Base-by-base conservation (phyloP, 2,329 filamentous ascomycete genomes). In the Colletotrichum chrysophilum region DNA sequence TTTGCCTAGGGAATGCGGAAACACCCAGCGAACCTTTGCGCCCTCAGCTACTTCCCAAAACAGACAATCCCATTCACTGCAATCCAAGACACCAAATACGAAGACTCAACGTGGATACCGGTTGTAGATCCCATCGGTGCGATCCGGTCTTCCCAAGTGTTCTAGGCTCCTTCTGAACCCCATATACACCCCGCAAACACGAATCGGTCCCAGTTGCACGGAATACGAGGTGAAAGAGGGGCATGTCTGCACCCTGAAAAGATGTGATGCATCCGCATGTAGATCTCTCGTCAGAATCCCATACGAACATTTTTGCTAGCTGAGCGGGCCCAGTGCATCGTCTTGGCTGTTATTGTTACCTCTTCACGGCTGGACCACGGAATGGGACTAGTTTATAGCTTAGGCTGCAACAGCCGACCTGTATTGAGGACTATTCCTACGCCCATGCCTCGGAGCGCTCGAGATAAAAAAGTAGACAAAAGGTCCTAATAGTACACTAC, bases 401-500 rank as follows among this genome's bases (percentile, higher is more conserved):
- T 34, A 65, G 30, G 74, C 61, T 66, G n/a, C 62, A 38, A 66
- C 26, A 61, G 74, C 74, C 70, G 66, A 70, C 71, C 60, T 76
- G 74, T 56, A 76, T 76, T 76, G 66, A 71, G 60, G 66, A 76
- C 66, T 76, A 66, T 55, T 75, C 61, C 71, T 75, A 61, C 66
- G 52, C 66, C 61, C 66, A 58, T 73, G 32, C 61, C 55, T 70
- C 52, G 74, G 71, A 67, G 71, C 71, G 66, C 32, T 71, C 68
- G 62, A 76, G 60, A 68, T 71, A 60, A 66, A 66, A 72, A 71
- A 76, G 68, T 72, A 72, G 65, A 67, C 74, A 70, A 72, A 66
- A 76, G 67, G 74, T 66, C 66, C 66, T 76, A 74, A 76, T 77
- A 66, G 66, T 77, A 77, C 76, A 77, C 69, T 76, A 76, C 58